Base-by-base conservation (phyloP, 768 basidiomycete genomes). In the Trametes sanguinea region DNA sequence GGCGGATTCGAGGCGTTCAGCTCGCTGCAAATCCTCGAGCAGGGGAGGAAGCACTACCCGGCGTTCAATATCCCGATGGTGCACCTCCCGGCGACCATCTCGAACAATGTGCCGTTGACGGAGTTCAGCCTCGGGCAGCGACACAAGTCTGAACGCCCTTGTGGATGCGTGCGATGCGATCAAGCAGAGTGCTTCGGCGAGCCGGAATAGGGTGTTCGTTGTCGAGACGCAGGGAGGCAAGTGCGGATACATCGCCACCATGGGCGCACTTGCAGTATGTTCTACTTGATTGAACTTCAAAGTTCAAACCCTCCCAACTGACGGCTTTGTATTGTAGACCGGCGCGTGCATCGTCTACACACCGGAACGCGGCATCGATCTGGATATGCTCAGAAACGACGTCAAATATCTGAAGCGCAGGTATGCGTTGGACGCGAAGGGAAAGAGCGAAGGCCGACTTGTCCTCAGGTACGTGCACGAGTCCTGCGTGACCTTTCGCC, bases 121-220 rank as follows among this genome's bases (percentile, higher is more conserved):
- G 95, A 98, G 73, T 94, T 92, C 76, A 95, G 93, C 73, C 77
- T 99, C n/a, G 62, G 97, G 97, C 48, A 90, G 88, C 68, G 97
- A 99, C 72, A 99, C 97, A n/a, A 92, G 91, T 74, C 79, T 99
- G 81, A 99, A 98, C 74, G 95, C 95, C 2, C 81, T 99, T 33
- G 95, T 98, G 55, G 93, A 95, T 63, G 97, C 97, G 6, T 98
- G 96, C 72, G 97, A 99, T 76, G 88, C 95, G 44, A 98, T 99
- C 77, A 97, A 95, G 78, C 97, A 99, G 81, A 95, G 94, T 71
- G 97, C 97, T 9, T 92, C 92, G 57, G 96, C 97, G 4, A 97
- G 94, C 71, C 76, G 97, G 64, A 95, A 98, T 74, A 81, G 97
- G 45, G 97, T 98, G 61, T 99, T 99, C 72, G 91, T 98, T 1